phyloP scores from a whole-genome alignment of 257 asterid species.

The Salvia hispanica region DNA sequence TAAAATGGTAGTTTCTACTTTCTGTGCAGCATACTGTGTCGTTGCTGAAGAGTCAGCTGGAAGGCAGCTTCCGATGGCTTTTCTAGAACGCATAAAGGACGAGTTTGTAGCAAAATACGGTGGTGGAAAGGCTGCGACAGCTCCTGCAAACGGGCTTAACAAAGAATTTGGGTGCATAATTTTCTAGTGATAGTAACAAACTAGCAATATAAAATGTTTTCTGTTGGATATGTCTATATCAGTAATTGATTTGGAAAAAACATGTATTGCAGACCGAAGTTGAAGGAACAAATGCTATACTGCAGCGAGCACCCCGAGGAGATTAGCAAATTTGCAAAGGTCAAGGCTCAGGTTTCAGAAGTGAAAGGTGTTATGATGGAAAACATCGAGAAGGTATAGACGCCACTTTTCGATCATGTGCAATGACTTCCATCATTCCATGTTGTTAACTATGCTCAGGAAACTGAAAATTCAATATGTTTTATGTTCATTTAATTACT shows the following conservation, averaged over 20 bases:
- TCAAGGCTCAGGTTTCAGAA: constrained; percentile 85
- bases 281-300: constrained; percentile 77
- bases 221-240: not conserved
- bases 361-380: constrained; percentile 93
- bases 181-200: not conserved
- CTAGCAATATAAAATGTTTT: no score
- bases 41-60: constrained; percentile 89
- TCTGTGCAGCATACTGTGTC: constrained; percentile 71
- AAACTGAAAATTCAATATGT: not conserved
- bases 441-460: no score
- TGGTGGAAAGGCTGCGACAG: constrained; percentile 77
- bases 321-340: constrained; percentile 76
- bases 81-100: constrained; percentile 77
- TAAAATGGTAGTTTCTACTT: constrained; percentile 15
- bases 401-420: not conserved
- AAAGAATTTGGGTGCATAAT: constrained; percentile 67
- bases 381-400: constrained; percentile 73
- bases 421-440: no score
- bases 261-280: constrained; percentile 52
- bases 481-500: not conserved
- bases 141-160: constrained; percentile 71
- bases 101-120: constrained; percentile 69
- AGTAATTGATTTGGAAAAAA: not conserved
- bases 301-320: constrained; percentile 79
- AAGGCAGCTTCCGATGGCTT: constrained; percentile 78